phyloP scores from a whole-genome alignment of 192 early-diverging fungal genomes.

The Coemansia sp. region DNA sequence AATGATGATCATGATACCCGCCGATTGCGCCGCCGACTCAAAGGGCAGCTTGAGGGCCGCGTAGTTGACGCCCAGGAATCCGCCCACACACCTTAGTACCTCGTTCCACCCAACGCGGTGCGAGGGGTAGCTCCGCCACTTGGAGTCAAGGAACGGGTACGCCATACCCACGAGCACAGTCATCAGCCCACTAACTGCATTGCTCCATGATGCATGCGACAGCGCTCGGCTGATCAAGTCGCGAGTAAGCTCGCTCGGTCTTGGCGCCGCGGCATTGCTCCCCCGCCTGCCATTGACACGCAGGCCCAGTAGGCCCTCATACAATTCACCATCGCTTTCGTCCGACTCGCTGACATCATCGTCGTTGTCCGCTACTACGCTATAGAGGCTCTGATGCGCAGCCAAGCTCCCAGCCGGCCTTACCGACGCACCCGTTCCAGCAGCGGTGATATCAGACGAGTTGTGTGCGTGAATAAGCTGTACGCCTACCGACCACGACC shows the following conservation, averaged over 20 bases:
- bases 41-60: slow-evolving; percentile 54
- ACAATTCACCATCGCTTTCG: slow-evolving; percentile 25
- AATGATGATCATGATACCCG: slow-evolving; percentile 46
- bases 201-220: slow-evolving; percentile 38
- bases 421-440: neutral
- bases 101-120: slow-evolving; percentile 34
- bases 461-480: slow-evolving; percentile 53
- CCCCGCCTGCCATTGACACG: neutral
- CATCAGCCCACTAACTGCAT: slow-evolving; percentile 37
- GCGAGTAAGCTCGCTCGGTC: slow-evolving; percentile 21
- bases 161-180: slow-evolving; percentile 39
- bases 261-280: neutral
- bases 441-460: neutral
- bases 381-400: neutral
- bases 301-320: slow-evolving; percentile 9
- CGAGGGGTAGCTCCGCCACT: slow-evolving; percentile 38
- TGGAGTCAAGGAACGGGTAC: slow-evolving; percentile 46
- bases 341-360: slow-evolving; percentile 19
- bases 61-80: slow-evolving; percentile 55
- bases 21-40: slow-evolving; percentile 45
- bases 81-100: slow-evolving; percentile 49
- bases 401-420: neutral
- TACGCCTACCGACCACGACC: slow-evolving; percentile 47
- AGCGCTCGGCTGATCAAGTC: slow-evolving; percentile 46
- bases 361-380: neutral